Evolutionary conservation across 2,329 filamentous ascomycete genomes (phyloP), one percentile per base, ranked within the genome.

Genomic region (Kalmusia sp.): DNA sequence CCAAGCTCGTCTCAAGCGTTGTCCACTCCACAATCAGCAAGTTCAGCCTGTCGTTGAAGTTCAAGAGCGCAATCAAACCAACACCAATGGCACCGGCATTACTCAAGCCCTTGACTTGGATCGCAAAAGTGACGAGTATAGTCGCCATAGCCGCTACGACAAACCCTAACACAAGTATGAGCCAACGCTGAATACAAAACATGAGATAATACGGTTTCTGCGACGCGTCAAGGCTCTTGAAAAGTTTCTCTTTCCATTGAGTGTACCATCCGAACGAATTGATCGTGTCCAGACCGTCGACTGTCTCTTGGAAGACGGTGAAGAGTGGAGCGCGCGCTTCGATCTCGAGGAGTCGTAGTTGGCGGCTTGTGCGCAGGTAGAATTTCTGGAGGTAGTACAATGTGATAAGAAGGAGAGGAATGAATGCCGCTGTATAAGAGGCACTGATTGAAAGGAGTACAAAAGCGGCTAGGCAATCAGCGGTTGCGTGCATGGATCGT

Each of bases 1-100:
- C 82, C 33, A 86, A 76, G 22, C 77, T 77, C 0, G 82, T 85
- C 57, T 86, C 83, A 31, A 86, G 68, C 17, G 74, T 72, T 1
- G 82, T 84, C 81, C 82, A 85, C 19, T 73, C 76, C 2, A 74
- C 57, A 3, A 82, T 70, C 8, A 82, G 58, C 11, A 76, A 63
- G 35, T 77, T 78, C 43, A 84, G 70, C 33, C 73, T 76, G 27
- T 76, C 69, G 54, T 77, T 82, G 63, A 84, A 81, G 30, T 72
- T 66, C 35, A 84, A 76, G 33, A 83, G 73, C 39, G 80, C 80
- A 24, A 81, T 67, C 12, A 84, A 62, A 1, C 78, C 79, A 2
- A 84, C 71, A 49, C 80, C 82, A 4, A 82, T 73, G 34, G 75
- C 76, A 11, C 77, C 79, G 2, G 76, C 73, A 41, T 72, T 73